These are phyloP conservation scores for Neurospora sp. DNA, from an alignment of 495 filamentous ascomycete species.

Conservation along the genomic window DNA sequence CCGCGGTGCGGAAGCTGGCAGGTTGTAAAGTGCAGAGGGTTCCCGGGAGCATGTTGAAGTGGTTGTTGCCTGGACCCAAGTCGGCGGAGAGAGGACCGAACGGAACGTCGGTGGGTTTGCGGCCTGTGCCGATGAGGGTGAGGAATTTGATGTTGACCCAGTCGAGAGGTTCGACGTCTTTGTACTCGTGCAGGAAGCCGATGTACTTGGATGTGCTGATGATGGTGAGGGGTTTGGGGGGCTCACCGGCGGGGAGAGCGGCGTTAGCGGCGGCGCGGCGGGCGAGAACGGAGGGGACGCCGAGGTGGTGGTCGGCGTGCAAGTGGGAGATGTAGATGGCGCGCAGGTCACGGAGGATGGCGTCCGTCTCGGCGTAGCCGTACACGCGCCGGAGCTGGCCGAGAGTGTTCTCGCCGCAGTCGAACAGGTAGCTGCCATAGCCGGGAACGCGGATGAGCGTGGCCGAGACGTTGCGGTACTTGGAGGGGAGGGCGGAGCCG, in stretches of 20 bases:
- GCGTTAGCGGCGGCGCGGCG: conserved; percentile 41
- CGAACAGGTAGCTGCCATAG: conserved; percentile 73
- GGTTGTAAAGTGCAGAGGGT: conserved; percentile 1
- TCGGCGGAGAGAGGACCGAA: neutral
- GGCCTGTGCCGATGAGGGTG: conserved; percentile 13
- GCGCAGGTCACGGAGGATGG: conserved; percentile 66
- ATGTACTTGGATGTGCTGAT: conserved; percentile 43
- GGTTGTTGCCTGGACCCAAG: neutral
- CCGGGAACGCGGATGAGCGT: conserved; percentile 79
- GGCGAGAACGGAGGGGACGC: conserved; percentile 66
- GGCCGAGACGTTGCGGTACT: conserved; percentile 89
- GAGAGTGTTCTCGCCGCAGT: conserved; percentile 87
- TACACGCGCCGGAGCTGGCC: conserved; percentile 80
- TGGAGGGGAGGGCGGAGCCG: conserved; percentile 78
- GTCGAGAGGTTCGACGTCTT: conserved; percentile 66
- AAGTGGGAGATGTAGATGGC: conserved; percentile 90
- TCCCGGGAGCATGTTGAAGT: neutral
- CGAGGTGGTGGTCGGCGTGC: conserved; percentile 95
- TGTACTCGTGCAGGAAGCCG: conserved; percentile 67
- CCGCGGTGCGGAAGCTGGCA: neutral
- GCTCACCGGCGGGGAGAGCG: conserved; percentile 30
- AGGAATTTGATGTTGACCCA: conserved; percentile 33
- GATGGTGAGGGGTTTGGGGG: conserved; percentile 10
- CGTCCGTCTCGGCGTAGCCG: conserved; percentile 47
- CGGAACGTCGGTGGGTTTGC: neutral